A percentile compares a stretch with the other conserved stretches of the same genome.
These are phyloP conservation scores for Pestalotiopsis sp. DNA, from an alignment of 2,329 filamentous ascomycete species.

Conservation along the genomic window DNA sequence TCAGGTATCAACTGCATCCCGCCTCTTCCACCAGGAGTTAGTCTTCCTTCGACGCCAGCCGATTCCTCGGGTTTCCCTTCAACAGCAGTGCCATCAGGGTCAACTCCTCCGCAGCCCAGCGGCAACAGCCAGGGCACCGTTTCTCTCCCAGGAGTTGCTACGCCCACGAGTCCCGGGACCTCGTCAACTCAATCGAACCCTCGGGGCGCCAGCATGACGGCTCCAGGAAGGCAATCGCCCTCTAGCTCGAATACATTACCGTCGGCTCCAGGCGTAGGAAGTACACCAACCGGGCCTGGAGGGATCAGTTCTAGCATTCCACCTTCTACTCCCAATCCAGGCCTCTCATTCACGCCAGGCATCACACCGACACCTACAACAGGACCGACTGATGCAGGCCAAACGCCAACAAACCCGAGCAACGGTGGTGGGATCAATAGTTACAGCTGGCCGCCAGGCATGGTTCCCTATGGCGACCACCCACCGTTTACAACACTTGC, in stretches of 20 bases:
- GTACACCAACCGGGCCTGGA: background rate
- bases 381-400: constrained; percentile 11
- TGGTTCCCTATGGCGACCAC: constrained; percentile 26
- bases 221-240: constrained; percentile 5
- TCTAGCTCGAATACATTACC: background rate
- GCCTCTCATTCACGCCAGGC: background rate
- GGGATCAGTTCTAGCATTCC: background rate
- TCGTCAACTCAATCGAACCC: background rate
- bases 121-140: constrained; percentile 1
- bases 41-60: background rate
- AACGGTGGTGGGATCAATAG: constrained; percentile 14
- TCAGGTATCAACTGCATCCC: constrained; percentile 10
- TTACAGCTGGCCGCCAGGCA: constrained; percentile 27
- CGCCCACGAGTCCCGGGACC: background rate
- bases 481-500: constrained; percentile 26
- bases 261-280: background rate
- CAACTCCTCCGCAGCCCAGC: background rate
- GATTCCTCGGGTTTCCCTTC: background rate
- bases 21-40: background rate
- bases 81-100: background rate
- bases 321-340: background rate
- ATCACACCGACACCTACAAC: background rate
- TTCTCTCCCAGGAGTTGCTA: constrained; percentile 9
- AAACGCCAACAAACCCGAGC: constrained; percentile 1
- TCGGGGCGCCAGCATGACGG: background rate